Evolutionary conservation across 768 basidiomycete species (phyloP).

Genomic region (Lentinus brumalis): DNA sequence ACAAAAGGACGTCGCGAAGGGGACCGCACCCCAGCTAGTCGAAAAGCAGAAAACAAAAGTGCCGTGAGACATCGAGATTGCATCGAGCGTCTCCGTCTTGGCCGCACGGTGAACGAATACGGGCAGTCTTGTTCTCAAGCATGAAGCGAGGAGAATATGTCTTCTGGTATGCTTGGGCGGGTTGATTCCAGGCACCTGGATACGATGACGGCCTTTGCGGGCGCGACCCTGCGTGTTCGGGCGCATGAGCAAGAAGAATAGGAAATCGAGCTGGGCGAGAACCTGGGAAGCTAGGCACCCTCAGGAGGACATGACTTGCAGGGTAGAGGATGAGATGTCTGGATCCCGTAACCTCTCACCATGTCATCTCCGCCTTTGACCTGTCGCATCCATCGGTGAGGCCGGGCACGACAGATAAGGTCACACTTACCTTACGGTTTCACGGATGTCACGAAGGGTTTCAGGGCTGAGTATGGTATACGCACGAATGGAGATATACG

Average conservation of each 20-base stretch:
- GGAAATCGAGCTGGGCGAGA: neutral
- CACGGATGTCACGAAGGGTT: too few species aligned
- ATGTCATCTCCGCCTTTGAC: neutral
- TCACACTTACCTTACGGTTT: too few species aligned
- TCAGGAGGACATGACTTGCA: neutral
- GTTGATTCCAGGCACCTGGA: neutral
- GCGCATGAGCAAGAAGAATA: neutral
- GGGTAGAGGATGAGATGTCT: neutral
- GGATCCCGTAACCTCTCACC: neutral
- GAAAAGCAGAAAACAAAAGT: neutral
- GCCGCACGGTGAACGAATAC: neutral
- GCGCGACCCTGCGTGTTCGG: neutral
- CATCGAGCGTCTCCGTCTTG: neutral
- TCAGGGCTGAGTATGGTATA: too few species aligned
- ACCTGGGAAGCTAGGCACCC: neutral
- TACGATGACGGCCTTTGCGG: neutral
- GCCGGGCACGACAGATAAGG: too few species aligned
- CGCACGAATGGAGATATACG: too few species aligned
- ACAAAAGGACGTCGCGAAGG: conserved; percentile 1
- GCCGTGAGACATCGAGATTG: neutral
- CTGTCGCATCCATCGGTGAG: too few species aligned
- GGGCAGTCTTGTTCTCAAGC: conserved; percentile 1
- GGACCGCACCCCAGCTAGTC: neutral
- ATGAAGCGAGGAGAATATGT: neutral
- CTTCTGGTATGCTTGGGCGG: neutral